These are phyloP conservation scores for Pachyrhizus erosus DNA, from an alignment of 306 rosid species.

Conservation along the genomic window DNA sequence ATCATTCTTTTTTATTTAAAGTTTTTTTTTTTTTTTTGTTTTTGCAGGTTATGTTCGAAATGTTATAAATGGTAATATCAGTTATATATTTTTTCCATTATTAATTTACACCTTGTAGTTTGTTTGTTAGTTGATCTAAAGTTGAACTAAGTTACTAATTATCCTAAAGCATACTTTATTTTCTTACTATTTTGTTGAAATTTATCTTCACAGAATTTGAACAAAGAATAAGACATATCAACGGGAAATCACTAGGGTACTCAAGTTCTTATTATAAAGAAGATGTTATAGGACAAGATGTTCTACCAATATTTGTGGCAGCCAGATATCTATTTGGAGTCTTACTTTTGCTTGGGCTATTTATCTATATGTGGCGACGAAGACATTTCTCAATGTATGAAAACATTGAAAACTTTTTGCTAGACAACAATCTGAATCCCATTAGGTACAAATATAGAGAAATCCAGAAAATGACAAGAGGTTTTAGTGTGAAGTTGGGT, in stretches of 20 bases:
- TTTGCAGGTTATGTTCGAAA: not conserved
- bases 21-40: not conserved
- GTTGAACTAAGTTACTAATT: not conserved
- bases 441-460: no score
- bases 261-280: no score
- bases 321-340: slow-evolving; percentile 5
- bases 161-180: no score
- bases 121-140: not conserved
- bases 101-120: not conserved
- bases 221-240: not conserved
- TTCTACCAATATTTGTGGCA: not conserved
- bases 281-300: not conserved
- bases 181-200: no score
- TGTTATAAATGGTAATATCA: not conserved
- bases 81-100: not conserved
- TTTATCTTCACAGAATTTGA: not conserved
- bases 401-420: no score
- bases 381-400: slow-evolving; percentile 38
- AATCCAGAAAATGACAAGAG: no score
- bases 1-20: not conserved
- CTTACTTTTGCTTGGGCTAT: not conserved
- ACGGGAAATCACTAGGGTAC: not conserved
- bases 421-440: no score
- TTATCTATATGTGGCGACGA: slow-evolving; percentile 35
- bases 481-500: no score